These are phyloP conservation scores for Kazachstania taianensis DNA, from an alignment of 805 yeast genomes.

Conservation along the genomic window DNA sequence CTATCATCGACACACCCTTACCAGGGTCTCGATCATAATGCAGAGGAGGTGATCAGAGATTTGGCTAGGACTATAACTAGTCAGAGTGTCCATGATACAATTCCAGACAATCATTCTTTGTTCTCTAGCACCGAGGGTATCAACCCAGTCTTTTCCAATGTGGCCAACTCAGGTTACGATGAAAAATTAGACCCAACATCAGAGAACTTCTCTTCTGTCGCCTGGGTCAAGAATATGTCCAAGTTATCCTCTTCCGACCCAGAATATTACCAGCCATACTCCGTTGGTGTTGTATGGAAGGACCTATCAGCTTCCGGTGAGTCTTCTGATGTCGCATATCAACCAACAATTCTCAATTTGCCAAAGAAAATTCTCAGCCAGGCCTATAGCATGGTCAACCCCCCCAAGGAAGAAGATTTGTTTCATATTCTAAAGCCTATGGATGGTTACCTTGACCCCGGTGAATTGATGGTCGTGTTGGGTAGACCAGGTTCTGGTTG, in stretches of 20 bases:
- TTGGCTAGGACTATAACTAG: conserved; percentile 34
- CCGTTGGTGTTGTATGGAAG: conserved; percentile 50
- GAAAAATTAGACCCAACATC: conserved; percentile 47
- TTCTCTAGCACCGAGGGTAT: conserved; percentile 14
- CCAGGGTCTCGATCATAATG: conserved; percentile 30
- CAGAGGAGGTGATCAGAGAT: conserved; percentile 29
- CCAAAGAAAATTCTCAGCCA: conserved; percentile 46
- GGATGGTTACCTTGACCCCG: conserved; percentile 54
- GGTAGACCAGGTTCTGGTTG: conserved; percentile 77
- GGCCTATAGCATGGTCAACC: conserved; percentile 14
- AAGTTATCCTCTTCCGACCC: conserved; percentile 44
- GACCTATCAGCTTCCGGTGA: conserved; percentile 53
- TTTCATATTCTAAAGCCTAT: conserved; percentile 52
- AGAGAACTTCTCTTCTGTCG: conserved; percentile 48
- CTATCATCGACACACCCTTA: conserved; percentile 3
- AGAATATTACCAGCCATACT: conserved; percentile 52
- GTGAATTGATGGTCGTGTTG: conserved; percentile 57
- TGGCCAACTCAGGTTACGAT: conserved; percentile 20
- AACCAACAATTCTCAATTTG: conserved; percentile 44
- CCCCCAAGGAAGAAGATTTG: conserved; percentile 17
- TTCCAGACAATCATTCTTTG: conserved; percentile 8
- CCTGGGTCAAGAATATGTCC: conserved; percentile 59
- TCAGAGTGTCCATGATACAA: conserved; percentile 1
- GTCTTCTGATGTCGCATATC: conserved; percentile 60
- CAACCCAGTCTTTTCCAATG: conserved; percentile 19